Evolutionary conservation across 1,139 yeast species (phyloP).

Genomic region (Maudiozyma humilis): DNA sequence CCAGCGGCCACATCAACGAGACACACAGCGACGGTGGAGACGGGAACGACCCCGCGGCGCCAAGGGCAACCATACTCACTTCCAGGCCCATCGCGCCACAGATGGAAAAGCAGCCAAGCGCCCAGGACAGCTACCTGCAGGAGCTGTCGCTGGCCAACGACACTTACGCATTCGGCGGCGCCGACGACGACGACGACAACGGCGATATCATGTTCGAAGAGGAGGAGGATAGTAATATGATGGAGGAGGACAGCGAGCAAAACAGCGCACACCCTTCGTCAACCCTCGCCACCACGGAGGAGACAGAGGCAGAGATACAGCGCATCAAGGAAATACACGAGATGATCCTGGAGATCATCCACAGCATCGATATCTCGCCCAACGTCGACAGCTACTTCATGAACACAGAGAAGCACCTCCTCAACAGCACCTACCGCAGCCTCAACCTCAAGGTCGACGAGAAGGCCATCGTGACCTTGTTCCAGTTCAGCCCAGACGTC

Average conservation of each 20-base stretch:
- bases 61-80: neutral
- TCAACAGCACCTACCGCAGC: neutral
- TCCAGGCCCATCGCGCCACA: neutral
- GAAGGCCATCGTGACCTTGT: slow-evolving; percentile 1
- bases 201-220: slow-evolving; percentile 5
- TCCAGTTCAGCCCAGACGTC: neutral
- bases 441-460: neutral
- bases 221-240: slow-evolving; percentile 5
- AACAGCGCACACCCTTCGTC: no score
- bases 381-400: neutral
- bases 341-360: neutral
- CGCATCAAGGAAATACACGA: neutral
- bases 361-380: slow-evolving; percentile 1
- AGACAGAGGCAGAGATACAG: neutral
- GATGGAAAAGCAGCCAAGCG: slow-evolving; percentile 4
- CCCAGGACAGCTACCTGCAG: slow-evolving; percentile 16
- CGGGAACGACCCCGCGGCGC: neutral
- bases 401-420: neutral
- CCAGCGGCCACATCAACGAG: neutral
- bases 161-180: slow-evolving; percentile 7
- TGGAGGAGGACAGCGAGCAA: neutral
- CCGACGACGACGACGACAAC: slow-evolving; percentile 1
- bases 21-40: neutral
- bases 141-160: slow-evolving; percentile 9
- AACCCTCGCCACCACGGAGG: neutral